phyloP scores from a whole-genome alignment of 2,329 filamentous ascomycete species.

The Aspergillus fumigatiaffinis region DNA sequence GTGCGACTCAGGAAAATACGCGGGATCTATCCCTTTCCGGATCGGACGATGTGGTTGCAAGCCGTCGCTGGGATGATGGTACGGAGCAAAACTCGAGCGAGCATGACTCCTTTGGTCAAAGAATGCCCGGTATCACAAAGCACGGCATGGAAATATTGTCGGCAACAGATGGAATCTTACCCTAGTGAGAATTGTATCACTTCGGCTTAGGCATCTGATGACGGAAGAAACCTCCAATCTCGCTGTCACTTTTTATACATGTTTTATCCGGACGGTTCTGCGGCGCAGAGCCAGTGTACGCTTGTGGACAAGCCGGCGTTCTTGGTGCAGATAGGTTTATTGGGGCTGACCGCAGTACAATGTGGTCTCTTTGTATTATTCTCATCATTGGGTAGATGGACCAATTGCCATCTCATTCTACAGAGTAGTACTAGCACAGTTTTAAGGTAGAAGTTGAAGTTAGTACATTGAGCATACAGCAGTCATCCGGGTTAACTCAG shows the following conservation, averaged over 20 bases:
- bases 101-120: neutral
- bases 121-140: slow-evolving; percentile 2
- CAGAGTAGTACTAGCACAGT: neutral
- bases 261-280: neutral
- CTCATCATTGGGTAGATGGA: neutral
- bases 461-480: neutral
- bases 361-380: neutral
- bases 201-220: neutral
- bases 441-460: neutral
- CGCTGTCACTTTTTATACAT: neutral
- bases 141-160: slow-evolving; percentile 16
- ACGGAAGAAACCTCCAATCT: neutral
- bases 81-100: neutral
- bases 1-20: neutral
- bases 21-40: neutral
- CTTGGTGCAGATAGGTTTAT: neutral
- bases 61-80: neutral
- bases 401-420: neutral
- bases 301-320: neutral
- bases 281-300: neutral
- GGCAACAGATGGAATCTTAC: slow-evolving; percentile 17
- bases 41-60: no score
- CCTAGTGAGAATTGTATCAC: neutral
- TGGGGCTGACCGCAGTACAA: neutral
- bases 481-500: neutral